Conservation (phyloP, 495 filamentous ascomycete species). For the Lentithecium fluviatile region DNA sequence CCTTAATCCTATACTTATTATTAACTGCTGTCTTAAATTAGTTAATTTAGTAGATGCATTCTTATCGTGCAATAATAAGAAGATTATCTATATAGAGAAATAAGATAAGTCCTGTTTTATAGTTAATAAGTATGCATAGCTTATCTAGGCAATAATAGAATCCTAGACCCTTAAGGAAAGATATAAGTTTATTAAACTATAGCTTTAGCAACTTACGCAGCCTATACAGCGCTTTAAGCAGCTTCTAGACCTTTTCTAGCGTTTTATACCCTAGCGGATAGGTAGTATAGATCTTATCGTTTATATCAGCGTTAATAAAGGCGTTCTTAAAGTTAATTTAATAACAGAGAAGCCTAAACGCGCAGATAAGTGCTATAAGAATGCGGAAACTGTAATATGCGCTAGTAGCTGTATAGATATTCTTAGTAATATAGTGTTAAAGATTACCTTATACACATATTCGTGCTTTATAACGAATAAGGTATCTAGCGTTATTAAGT, state of each 20-base stretch:
- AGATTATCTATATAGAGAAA: background rate
- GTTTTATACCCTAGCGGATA: background rate
- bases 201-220: background rate
- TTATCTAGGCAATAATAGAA: background rate
- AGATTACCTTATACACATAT: constrained; percentile 1
- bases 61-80: background rate
- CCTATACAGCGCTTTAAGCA: background rate
- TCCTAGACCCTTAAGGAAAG: background rate
- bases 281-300: background rate
- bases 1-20: background rate
- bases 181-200: constrained; percentile 1
- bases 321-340: constrained; percentile 4
- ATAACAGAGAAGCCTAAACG: background rate
- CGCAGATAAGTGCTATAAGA: background rate
- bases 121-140: background rate
- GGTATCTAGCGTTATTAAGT: constrained; percentile 6
- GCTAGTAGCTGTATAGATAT: background rate
- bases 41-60: background rate
- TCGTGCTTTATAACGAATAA: constrained; percentile 15
- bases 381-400: background rate
- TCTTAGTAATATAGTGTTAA: constrained; percentile 1
- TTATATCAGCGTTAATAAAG: background rate
- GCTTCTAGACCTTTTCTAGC: background rate
- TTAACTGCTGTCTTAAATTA: background rate
- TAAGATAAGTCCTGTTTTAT: background rate